Evolutionary conservation across 2,329 filamentous ascomycete species (phyloP), one percentile per base, ranked within the genome.

Genomic region (Cladophialophora bantiana): DNA sequence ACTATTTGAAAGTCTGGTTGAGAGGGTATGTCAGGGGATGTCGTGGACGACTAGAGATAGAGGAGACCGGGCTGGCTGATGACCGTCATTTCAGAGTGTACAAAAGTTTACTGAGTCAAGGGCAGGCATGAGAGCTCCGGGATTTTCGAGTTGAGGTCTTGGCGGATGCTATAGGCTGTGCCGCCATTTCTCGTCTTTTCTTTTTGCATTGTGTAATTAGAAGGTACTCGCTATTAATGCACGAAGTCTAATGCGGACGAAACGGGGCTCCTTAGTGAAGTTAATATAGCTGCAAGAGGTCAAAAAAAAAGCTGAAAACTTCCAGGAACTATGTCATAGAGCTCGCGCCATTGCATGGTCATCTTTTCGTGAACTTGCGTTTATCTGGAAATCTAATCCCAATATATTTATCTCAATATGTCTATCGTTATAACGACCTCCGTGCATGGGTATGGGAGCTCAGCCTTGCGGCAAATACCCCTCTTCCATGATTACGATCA

Each of bases 141-240:
- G 45, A 48, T 50, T 26, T 50, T 50, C 45, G 4, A 26, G 18
- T 50, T 26, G 3, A 50, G 10, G 18, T 12, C 18, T 50, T 50
- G 45, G 45, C 26, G 45, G 45, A 50, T 13, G 45, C 45, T 12
- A n/a, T 2, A 50, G 45, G 45, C 20, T 26, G n/a, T 7, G 20
- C 18, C 45, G 26, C 45, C 45, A 9, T 50, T 50, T 50, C 45
- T 64, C 18, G 45, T 56, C 26, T n/a, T 13, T 53, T 38, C 53
- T 42, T 53, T 59, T 55, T 65, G 59, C 52, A 36, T 54, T 69
- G 68, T 69, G 65, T 69, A 59, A 69, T 26, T 67, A 69, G 56
- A 64, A 57, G 62, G 53, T 65, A 65, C 64, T 63, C 36, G 53
- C 53, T 69, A 63, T 65, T 67, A 69, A 67, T 69, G 59, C 68